Evolutionary conservation across 2,329 filamentous ascomycete species (phyloP), one percentile per base, ranked within the genome.

Genomic region (Stachybotrys chartarum): DNA sequence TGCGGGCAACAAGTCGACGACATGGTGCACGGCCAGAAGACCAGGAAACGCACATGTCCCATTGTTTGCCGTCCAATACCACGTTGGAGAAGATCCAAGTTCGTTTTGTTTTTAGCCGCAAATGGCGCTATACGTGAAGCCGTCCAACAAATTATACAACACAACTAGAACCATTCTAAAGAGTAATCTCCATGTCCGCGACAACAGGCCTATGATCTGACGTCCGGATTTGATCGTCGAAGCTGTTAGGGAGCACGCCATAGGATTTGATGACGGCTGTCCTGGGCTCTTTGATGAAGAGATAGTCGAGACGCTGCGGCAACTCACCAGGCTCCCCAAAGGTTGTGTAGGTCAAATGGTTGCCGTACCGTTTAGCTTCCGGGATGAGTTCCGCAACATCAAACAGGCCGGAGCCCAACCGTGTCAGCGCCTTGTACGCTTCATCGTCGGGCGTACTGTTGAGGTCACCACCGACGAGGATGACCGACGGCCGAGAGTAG

Each of bases 401-500:
- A 44, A 58, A 47, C 60, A 70, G 54, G 8, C 59, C 57, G 4
- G 55, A 54, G 16, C 45, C 45, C 16, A 47, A 24, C 45, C 17
- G 16, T 11, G 67, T 59, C 30, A 71, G 56, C 7, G 56, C 60
- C 47, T 58, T 52, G 55, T 70, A 70, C 11, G 64, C 61, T 17
- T 57, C 51, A 42, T 62, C 64, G 30, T 64, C 60, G 10, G 67
- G 65, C 30, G 61, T 55, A 10, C 64, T 57, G 55, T 70, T 71
- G 49, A 71, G 60, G 54, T 71, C 69, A 10, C 69, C 68, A 11
- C 61, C 66, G 4, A 71, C 24, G 50, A 71, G 70, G 10, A 70
- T 66, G 12, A 65, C 66, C n/a, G 57, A 53, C 17, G 57, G 53
- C 2, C 44, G 31, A n/a, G 16, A 61, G 45, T 24, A 10, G 7